phyloP scores from a whole-genome alignment of 2,329 filamentous ascomycete genomes.

The Pseudocercospora fuligena region DNA sequence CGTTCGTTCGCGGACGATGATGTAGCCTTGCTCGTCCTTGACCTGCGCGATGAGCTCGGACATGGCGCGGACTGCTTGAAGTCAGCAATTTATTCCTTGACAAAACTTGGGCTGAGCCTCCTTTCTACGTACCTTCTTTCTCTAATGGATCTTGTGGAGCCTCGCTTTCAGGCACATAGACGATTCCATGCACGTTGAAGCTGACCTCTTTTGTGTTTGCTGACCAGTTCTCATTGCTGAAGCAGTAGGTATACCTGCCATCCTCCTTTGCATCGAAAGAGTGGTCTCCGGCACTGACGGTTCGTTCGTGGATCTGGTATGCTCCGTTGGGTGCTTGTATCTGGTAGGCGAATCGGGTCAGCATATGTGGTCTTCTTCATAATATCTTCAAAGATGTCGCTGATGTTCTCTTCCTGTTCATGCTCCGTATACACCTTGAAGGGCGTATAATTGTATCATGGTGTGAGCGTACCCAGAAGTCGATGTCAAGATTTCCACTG shows the following conservation, averaged over 20 bases:
- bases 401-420: neutral
- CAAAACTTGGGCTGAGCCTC: neutral
- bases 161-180: constrained; percentile 92
- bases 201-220: constrained; percentile 96
- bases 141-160: constrained; percentile 86
- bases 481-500: constrained; percentile 91
- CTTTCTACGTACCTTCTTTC: constrained; percentile 70
- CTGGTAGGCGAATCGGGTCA: constrained; percentile 45
- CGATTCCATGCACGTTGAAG: constrained; percentile 98
- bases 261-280: constrained; percentile 84
- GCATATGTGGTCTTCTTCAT: neutral
- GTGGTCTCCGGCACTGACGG: constrained; percentile 88
- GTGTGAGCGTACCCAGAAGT: constrained; percentile 82
- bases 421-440: neutral
- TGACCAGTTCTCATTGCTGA: constrained; percentile 98
- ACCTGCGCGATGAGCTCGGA: constrained; percentile 87
- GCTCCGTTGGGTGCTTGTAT: constrained; percentile 78
- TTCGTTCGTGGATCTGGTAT: constrained; percentile 79
- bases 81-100: constrained; percentile 12
- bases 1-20: constrained; percentile 90
- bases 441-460: neutral
- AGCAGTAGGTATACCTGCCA: constrained; percentile 95
- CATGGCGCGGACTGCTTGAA: constrained; percentile 72
- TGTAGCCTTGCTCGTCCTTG: constrained; percentile 98
- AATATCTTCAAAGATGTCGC: neutral